Evolutionary conservation across 768 basidiomycete genomes (phyloP), one percentile per base, ranked within the genome.

Genomic region (Agaricus subrufescens): DNA sequence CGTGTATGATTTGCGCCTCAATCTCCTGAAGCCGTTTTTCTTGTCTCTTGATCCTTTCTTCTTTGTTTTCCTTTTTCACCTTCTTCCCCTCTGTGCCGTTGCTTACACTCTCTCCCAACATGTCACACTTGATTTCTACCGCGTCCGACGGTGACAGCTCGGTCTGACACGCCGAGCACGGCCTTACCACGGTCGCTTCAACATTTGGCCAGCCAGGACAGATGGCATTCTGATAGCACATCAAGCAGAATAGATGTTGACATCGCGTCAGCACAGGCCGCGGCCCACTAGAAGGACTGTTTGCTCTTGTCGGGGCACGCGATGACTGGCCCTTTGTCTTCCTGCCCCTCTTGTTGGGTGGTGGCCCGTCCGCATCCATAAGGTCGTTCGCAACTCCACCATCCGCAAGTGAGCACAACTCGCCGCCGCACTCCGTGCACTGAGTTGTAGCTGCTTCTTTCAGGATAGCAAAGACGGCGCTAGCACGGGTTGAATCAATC

Each of bases 211-310:
- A 98, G 26, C 82, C 84, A 25, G 91, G 80, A 60, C 80, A 91
- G 42, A 94, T 82, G n/a, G 80, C 82, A 59, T 77, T 73, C 40
- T 87, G 84, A 79, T 94, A 98, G 71, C 97, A 99, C 27, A 74
- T 74, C 9, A 86, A 63, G 71, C 97, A 99, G 70, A 91, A 98
- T 30, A 98, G 78, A 69, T 99, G 97, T 64, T 94, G 91, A 68
- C 97, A 99, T 59, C 89, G 84, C 11, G 97, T 97, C 66, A 99
- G 71, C 51, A 98, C 73, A 0, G 87, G 83, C 26, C 80, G 83
- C 2, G 80, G 78, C 2, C 70, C 71, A n/a, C 29, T 38, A 47
- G 77, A 74, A 3, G 91, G 91, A 63, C 89, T 91, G 60, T 73
- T 89, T 39, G 87, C 83, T 31, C 91, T 82, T 40, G 91, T 91